These are phyloP conservation scores for Suhomyces prunicola DNA, from an alignment of 805 yeast species.

Conservation along the genomic window DNA sequence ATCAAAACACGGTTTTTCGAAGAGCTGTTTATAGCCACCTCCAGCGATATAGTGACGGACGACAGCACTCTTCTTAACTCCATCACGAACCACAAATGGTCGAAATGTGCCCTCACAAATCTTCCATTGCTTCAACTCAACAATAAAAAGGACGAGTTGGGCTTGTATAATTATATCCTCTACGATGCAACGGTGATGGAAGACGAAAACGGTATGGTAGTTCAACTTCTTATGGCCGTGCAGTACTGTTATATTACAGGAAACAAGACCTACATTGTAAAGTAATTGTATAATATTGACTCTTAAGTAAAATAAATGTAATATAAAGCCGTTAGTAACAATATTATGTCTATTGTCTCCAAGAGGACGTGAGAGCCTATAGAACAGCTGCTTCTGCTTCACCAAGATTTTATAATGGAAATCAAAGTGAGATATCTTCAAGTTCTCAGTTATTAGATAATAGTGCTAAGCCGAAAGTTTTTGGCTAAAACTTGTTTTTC, in stretches of 20 bases:
- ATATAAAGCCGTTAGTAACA: background rate
- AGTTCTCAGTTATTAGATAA: no score
- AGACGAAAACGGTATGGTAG: conserved; percentile 9
- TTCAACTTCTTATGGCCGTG: conserved; percentile 19
- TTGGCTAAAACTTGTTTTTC: background rate
- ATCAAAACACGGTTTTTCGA: conserved; percentile 29
- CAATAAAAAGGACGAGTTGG: conserved; percentile 32
- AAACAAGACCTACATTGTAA: conserved; percentile 24
- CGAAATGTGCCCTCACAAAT: conserved; percentile 33
- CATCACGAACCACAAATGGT: conserved; percentile 34
- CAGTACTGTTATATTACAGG: conserved; percentile 38
- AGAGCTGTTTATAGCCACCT: conserved; percentile 26
- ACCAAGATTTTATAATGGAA: no score
- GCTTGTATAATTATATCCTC: conserved; percentile 26
- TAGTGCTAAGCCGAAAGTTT: no score
- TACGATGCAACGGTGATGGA: conserved; percentile 5
- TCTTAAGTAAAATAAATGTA: background rate
- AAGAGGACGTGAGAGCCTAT: no score
- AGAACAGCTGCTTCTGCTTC: no score
- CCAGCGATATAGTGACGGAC: conserved; percentile 12
- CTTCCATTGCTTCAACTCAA: conserved; percentile 35
- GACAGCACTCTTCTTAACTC: conserved; percentile 21
- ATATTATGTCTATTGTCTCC: no score
- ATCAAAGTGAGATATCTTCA: no score
- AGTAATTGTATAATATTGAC: background rate